Base-by-base conservation (phyloP, 768 basidiomycete genomes). In the Tricholoma sp. region DNA sequence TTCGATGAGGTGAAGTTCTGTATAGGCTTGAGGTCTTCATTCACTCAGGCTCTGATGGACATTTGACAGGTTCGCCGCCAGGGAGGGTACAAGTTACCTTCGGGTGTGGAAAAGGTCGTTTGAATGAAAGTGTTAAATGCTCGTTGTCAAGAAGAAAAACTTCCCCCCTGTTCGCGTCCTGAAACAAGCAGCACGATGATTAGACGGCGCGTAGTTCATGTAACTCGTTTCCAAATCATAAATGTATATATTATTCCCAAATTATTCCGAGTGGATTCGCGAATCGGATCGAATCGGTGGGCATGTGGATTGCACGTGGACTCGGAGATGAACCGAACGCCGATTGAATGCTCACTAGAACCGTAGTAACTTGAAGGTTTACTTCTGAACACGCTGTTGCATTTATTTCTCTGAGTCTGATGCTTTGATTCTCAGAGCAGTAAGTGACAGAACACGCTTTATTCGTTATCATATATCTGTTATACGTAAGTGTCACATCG, bases 1-100 rank as follows among this genome's bases (percentile, higher is more conserved):
- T 94, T 96, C 64, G 94, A 95, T 65, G 83, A 88, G 79, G 91
- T 91, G 57, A 60, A 12, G 24, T 10, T 73, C 15, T 47, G 2
- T 13, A 15, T 29, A 24, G 24, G 24, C 45, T 29, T 4, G 28
- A 12, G 10, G 24, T 13, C 24, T 6, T 29, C 28, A 24, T 24
- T 3, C 28, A 24, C 11, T 3, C 45, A 29, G 24, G 44, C 37
- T 24, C 55, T 17, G 24, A 45, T 17, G 8, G 48, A 29, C 41
- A 3, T 56, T 29, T 29, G 24, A 31, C 49, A 86, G 85, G 82
- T 86, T 48, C 81, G 86, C 53, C 79, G 77, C 55, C 87, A 89
- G 63, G 87, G 89, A 10, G 78, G 75, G 13, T 91, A 89, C 61
- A 66, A 67, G 11, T 74, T 89, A 56, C 86, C 88, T 44, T 71